A percentile compares a stretch with the other conserved stretches of the same genome.
Evolutionary conservation across 1,139 yeast genomes (phyloP).

Genomic region (Wickerhamiella infanticola): DNA sequence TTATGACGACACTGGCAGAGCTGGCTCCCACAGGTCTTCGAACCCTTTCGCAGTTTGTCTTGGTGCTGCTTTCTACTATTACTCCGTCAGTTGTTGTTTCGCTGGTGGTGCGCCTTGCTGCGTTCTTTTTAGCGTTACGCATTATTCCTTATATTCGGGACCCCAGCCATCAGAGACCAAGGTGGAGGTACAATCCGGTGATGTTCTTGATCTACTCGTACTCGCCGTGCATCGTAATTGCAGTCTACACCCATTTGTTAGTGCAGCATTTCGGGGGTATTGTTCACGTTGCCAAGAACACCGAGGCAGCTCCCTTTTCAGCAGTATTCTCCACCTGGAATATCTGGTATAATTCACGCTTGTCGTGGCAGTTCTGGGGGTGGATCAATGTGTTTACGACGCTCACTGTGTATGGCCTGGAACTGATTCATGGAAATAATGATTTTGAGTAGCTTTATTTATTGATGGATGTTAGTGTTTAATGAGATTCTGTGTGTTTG

Average conservation of each 20-base stretch:
- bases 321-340: conserved; percentile 14
- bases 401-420: conserved; percentile 62
- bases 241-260: conserved; percentile 86
- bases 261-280: conserved; percentile 76
- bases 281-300: conserved; percentile 36
- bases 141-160: conserved; percentile 59
- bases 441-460: not conserved
- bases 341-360: conserved; percentile 41
- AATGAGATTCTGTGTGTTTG: not conserved
- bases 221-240: conserved; percentile 85
- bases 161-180: conserved; percentile 5
- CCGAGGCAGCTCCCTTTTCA: conserved; percentile 13
- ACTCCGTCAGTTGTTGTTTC: conserved; percentile 72
- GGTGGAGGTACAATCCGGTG: conserved; percentile 6
- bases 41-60: conserved; percentile 54
- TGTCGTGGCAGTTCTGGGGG: conserved; percentile 80
- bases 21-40: conserved; percentile 33
- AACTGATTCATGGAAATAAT: conserved; percentile 26
- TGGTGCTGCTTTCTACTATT: conserved; percentile 55
- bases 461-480: too few relatives aligned
- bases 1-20: conserved; percentile 28
- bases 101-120: conserved; percentile 69
- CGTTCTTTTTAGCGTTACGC: conserved; percentile 85
- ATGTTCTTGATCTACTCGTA: conserved; percentile 39
- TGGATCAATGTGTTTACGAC: conserved; percentile 85